Conservation (phyloP, 2,329 filamentous ascomycete species). For the Endocalyx cinctus region DNA sequence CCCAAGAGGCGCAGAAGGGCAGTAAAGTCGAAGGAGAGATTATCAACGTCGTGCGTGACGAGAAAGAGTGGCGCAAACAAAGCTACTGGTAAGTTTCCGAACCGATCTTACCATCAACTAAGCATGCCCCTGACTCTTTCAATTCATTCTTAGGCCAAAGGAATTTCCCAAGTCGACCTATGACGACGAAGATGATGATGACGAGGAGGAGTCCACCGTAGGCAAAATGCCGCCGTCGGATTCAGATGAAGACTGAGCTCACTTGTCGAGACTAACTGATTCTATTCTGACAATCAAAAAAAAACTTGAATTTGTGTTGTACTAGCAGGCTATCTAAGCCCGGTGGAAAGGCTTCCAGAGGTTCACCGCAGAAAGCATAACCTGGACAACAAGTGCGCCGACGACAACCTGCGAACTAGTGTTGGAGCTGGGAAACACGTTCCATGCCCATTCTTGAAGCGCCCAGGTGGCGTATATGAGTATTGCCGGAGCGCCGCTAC, state of each 20-base stretch:
- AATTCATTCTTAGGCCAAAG: constrained; percentile 74
- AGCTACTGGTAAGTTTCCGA: constrained; percentile 65
- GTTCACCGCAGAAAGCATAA: constrained; percentile 53
- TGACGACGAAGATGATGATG: constrained; percentile 58
- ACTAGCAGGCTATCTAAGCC: constrained; percentile 18
- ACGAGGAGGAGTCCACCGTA: constrained; percentile 73
- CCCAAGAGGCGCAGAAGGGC: constrained; percentile 61
- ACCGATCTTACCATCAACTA: neutral
- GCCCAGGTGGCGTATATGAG: constrained; percentile 67
- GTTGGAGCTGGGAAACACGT: constrained; percentile 76
- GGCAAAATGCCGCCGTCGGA: constrained; percentile 83
- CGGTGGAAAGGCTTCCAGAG: too few species aligned
- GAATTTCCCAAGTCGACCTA: constrained; percentile 68
- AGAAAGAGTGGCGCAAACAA: constrained; percentile 87
- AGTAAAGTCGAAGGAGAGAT: constrained; percentile 86
- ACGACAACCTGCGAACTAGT: constrained; percentile 61
- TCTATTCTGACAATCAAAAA: too few species aligned
- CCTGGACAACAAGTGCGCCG: constrained; percentile 61
- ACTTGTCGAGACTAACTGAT: too few species aligned
- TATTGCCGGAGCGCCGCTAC: constrained; percentile 62
- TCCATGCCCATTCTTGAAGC: constrained; percentile 89
- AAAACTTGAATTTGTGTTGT: too few species aligned
- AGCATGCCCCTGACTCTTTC: too few species aligned
- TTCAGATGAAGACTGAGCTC: constrained; percentile 75
- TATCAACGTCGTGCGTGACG: constrained; percentile 85